phyloP scores from a whole-genome alignment of 1,139 yeast genomes.

The Geotrichum australiense region DNA sequence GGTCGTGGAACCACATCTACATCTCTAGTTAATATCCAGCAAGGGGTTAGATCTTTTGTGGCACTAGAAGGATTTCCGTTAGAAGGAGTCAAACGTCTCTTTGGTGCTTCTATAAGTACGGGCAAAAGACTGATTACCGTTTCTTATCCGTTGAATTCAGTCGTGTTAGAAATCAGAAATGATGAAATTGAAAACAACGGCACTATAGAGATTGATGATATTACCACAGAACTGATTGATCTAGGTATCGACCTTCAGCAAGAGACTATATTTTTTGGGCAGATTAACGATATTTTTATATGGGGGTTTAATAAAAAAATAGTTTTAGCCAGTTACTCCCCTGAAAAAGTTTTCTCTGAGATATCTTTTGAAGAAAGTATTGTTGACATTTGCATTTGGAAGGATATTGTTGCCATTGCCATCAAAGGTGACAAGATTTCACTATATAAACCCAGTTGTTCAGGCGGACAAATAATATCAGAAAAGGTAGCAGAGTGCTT shows the following conservation, averaged over 20 bases:
- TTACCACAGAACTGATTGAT: background rate
- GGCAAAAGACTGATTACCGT: constrained; percentile 1
- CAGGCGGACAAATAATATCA: no score
- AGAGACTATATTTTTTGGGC: constrained; percentile 1
- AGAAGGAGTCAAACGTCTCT: constrained; percentile 8
- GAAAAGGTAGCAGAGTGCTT: no score
- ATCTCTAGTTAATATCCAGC: constrained; percentile 9
- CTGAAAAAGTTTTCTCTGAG: background rate
- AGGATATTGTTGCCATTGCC: no score
- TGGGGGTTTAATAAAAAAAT: constrained; percentile 1
- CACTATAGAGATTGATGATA: constrained; percentile 11
- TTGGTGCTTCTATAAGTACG: constrained; percentile 1
- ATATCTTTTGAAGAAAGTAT: background rate
- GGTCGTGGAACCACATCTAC: constrained; percentile 10
- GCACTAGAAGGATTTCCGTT: constrained; percentile 9
- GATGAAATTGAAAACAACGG: constrained; percentile 4
- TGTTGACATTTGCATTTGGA: constrained; percentile 2
- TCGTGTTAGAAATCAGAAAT: constrained; percentile 3
- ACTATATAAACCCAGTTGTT: no score
- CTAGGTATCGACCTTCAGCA: background rate
- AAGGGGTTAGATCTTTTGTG: constrained; percentile 9
- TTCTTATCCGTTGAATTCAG: constrained; percentile 10
- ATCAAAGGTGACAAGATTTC: no score
- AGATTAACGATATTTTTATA: background rate
- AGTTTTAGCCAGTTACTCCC: background rate